Evolutionary conservation across 345 rosid genomes (phyloP).

Genomic region (Erysimum cheiranthoides): DNA sequence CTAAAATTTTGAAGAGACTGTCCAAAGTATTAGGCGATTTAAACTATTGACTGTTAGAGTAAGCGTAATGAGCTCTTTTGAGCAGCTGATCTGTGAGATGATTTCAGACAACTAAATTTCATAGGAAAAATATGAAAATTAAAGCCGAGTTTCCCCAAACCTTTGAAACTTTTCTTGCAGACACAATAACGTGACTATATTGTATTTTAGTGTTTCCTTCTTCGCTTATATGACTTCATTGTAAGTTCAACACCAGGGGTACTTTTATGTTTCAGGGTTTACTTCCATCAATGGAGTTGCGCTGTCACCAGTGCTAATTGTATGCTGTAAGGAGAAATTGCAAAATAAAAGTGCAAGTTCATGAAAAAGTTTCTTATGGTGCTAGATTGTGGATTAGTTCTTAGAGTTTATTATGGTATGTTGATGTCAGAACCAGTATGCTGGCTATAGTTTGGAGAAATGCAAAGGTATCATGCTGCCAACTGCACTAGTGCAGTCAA

Average conservation of each 20-base stretch:
- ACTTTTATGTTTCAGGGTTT: slow-evolving; percentile 39
- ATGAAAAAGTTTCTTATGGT: slow-evolving; percentile 36
- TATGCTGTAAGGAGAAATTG: slow-evolving; percentile 43
- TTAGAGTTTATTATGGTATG: slow-evolving; percentile 45
- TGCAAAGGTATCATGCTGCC: slow-evolving; percentile 96
- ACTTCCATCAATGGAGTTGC: slow-evolving; percentile 29
- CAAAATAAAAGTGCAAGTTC: slow-evolving; percentile 36
- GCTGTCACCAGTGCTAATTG: slow-evolving; percentile 38
- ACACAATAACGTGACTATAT: not conserved
- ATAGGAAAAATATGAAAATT: not conserved
- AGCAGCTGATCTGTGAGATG: not conserved
- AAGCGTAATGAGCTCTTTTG: slow-evolving; percentile 5
- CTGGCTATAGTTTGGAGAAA: slow-evolving; percentile 88
- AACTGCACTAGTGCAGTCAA: slow-evolving; percentile 97
- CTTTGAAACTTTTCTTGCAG: not conserved
- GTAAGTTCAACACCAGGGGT: slow-evolving; percentile 15
- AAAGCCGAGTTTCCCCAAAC: not conserved
- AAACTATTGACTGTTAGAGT: slow-evolving; percentile 1
- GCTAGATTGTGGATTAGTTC: slow-evolving; percentile 52
- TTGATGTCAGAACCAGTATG: slow-evolving; percentile 84
- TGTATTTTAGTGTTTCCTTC: slow-evolving; percentile 4
- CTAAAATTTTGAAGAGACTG: not conserved
- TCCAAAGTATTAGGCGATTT: not conserved
- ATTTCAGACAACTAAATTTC: slow-evolving; percentile 13
- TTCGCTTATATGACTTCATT: slow-evolving; percentile 4